These are phyloP conservation scores for Cryptosporidium sp. DNA, from an alignment of 169 alveolate species.

Conservation along the genomic window DNA sequence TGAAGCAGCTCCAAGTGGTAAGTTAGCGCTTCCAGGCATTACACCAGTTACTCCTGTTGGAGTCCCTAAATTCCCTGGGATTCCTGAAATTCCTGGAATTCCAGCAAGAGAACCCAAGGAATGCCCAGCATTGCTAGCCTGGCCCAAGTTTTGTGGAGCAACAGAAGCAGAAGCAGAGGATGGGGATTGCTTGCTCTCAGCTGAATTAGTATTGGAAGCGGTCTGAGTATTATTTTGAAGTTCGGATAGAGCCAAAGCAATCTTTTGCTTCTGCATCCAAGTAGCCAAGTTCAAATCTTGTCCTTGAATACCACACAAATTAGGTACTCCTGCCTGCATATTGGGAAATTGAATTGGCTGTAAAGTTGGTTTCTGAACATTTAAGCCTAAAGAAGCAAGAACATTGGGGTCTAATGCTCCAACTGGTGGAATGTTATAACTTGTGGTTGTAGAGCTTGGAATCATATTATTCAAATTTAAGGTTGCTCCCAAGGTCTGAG, in stretches of 20 bases:
- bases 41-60: not conserved
- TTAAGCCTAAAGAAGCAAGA: slow-evolving; percentile 50
- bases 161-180: not conserved
- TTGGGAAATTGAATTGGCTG: slow-evolving; percentile 70
- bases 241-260: slow-evolving; percentile 69
- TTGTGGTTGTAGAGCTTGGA: slow-evolving; percentile 1
- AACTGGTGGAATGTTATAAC: slow-evolving; percentile 45
- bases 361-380: slow-evolving; percentile 58
- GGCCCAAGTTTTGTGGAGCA: not conserved
- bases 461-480: slow-evolving; percentile 1
- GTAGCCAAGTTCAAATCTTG: slow-evolving; percentile 58
- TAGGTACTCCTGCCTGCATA: slow-evolving; percentile 61
- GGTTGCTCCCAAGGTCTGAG: slow-evolving; percentile 3
- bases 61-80: not conserved
- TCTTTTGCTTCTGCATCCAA: slow-evolving; percentile 68
- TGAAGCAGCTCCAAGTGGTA: not conserved
- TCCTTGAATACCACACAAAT: slow-evolving; percentile 72
- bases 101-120: not conserved
- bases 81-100: not conserved
- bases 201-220: not conserved
- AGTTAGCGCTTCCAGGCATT: not conserved
- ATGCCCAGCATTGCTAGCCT: not conserved
- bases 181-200: not conserved
- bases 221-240: slow-evolving; percentile 20
- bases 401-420: slow-evolving; percentile 64